These are phyloP conservation scores for Hibiscus tridactylites DNA, from an alignment of 345 rosid genomes.

Conservation along the genomic window DNA sequence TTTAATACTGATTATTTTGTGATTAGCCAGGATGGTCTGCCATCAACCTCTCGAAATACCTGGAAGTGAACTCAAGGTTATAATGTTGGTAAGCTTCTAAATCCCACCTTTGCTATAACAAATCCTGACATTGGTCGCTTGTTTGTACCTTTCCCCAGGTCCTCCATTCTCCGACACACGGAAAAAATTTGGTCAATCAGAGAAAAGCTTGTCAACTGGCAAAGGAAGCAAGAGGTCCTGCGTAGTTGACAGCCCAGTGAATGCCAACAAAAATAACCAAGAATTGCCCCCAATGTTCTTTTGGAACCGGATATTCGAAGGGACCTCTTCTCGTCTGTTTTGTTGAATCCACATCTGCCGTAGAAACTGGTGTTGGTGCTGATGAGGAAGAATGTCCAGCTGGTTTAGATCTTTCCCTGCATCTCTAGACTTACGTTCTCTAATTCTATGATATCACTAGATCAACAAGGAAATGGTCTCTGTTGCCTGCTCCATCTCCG, in stretches of 20 bases:
- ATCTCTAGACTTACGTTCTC: background rate
- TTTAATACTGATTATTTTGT: slow-evolving; percentile 1
- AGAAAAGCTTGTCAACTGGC: background rate
- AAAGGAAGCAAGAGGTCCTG: slow-evolving; percentile 16
- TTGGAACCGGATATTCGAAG: slow-evolving; percentile 1
- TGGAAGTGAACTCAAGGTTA: slow-evolving; percentile 3
- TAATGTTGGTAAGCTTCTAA: slow-evolving; percentile 14
- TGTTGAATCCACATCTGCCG: background rate
- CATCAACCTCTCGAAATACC: slow-evolving; percentile 3
- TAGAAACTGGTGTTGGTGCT: background rate
- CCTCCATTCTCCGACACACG: slow-evolving; percentile 2
- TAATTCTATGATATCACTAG: background rate
- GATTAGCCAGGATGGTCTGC: slow-evolving; percentile 1
- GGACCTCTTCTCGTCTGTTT: background rate
- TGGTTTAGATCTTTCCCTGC: background rate
- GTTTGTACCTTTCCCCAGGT: background rate
- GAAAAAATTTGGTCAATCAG: background rate
- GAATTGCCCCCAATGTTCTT: background rate
- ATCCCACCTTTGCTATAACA: slow-evolving; percentile 1
- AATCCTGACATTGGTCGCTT: slow-evolving; percentile 2
- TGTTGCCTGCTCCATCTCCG: background rate
- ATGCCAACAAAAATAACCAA: slow-evolving; percentile 11
- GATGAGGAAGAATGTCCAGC: background rate
- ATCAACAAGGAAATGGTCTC: background rate
- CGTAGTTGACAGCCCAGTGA: background rate